Percentiles rank a stretch among this genome's conserved stretches.
Evolutionary conservation across 257 asterid genomes (phyloP).

Genomic region (Phtheirospermum japonicum): DNA sequence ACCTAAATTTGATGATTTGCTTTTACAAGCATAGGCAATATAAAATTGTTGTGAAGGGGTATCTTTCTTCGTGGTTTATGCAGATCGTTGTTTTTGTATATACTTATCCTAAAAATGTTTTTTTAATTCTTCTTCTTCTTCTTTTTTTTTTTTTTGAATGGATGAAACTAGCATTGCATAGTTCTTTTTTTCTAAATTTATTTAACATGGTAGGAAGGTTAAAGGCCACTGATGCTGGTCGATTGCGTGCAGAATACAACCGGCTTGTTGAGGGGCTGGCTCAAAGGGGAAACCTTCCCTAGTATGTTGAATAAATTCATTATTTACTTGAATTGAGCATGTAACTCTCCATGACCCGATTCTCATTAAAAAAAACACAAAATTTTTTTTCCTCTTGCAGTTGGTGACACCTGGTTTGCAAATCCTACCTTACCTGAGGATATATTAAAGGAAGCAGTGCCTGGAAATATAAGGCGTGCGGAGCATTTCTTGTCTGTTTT

Average conservation of each 20-base stretch:
- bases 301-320: slow-evolving; percentile 45
- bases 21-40: not conserved
- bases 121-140: slow-evolving; percentile 3
- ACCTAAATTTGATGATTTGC: slow-evolving; percentile 9
- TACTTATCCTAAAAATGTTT: not conserved
- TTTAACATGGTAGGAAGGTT: slow-evolving; percentile 95
- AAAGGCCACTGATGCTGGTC: slow-evolving; percentile 99
- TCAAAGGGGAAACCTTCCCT: slow-evolving; percentile 83
- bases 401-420: slow-evolving; percentile 71
- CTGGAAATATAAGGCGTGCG: slow-evolving; percentile 96
- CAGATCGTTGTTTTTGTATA: slow-evolving; percentile 3
- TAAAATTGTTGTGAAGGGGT: not conserved
- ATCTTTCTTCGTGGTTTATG: slow-evolving; percentile 13
- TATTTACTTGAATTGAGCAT: slow-evolving; percentile 14
- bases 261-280: slow-evolving; percentile 97
- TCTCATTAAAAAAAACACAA: slow-evolving; percentile 10
- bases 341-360: slow-evolving; percentile 11
- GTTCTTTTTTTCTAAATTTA: slow-evolving; percentile 34
- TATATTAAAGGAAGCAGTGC: slow-evolving; percentile 93
- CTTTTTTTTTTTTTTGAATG: not conserved
- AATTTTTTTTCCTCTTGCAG: slow-evolving; percentile 41
- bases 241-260: slow-evolving; percentile 91
- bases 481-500: slow-evolving; percentile 92
- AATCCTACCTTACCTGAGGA: slow-evolving; percentile 92
- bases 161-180: slow-evolving; percentile 12